Conservation (phyloP, 139 green algal species). For the Gonium pectorale region DNA sequence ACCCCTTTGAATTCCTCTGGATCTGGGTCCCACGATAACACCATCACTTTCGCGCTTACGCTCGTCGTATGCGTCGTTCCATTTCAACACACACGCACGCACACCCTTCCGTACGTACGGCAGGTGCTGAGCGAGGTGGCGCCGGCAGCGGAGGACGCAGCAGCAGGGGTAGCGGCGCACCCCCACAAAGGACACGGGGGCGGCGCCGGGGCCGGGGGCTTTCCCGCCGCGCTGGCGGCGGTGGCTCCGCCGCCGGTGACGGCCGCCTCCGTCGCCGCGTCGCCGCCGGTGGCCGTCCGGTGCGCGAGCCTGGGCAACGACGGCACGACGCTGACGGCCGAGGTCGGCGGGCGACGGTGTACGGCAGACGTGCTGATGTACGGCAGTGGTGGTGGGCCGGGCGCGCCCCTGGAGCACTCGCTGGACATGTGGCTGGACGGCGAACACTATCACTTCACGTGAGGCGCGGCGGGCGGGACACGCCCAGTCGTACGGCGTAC, state of each 20-base stretch:
- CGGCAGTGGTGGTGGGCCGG: background rate
- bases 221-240: background rate
- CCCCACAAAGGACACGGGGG: no score
- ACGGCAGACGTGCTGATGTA: conserved; percentile 49
- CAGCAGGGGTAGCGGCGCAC: no score
- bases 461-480: no score
- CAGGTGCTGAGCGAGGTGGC: conserved; percentile 5
- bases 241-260: background rate
- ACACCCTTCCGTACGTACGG: no score
- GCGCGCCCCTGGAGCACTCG: conserved; percentile 50
- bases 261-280: background rate
- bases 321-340: conserved; percentile 35
- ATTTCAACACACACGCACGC: no score
- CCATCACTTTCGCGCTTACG: no score
- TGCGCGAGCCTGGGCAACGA: background rate
- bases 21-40: no score
- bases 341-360: conserved; percentile 47
- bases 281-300: background rate
- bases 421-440: conserved; percentile 74
- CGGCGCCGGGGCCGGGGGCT: no score
- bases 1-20: no score
- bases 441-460: conserved; percentile 68
- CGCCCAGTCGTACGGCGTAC: no score
- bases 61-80: no score
- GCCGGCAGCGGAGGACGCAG: no score